Conservation (phyloP, 768 basidiomycete genomes). For the Mycena olivaceomarginata region DNA sequence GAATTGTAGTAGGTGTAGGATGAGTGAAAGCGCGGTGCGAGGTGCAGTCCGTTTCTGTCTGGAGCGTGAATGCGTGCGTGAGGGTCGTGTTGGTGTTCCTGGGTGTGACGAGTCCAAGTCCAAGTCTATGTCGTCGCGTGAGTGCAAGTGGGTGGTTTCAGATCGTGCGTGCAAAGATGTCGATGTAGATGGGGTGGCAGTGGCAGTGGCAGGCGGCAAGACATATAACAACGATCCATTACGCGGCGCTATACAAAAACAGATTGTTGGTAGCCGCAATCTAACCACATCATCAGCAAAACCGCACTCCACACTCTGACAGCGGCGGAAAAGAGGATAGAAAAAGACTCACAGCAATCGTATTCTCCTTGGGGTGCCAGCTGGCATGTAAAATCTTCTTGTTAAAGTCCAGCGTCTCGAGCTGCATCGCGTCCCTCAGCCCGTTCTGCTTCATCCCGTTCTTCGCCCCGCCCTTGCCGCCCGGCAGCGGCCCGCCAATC, state of each 20-base stretch:
- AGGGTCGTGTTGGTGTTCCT: conserved; percentile 43
- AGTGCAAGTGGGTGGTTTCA: conserved; percentile 27
- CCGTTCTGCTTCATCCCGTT: conserved; percentile 85
- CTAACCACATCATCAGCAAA: conserved; percentile 59
- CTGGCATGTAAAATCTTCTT: conserved; percentile 97
- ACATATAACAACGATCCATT: conserved; percentile 49
- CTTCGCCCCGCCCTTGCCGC: conserved; percentile 81
- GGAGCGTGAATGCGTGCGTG: conserved; percentile 37
- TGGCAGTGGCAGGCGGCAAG: neutral
- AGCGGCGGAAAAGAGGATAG: neutral
- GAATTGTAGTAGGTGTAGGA: conserved; percentile 26
- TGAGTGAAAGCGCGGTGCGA: conserved; percentile 26
- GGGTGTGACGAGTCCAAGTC: conserved; percentile 38
- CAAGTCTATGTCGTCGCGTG: conserved; percentile 16
- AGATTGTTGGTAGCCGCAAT: conserved; percentile 98
- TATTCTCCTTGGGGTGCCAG: conserved; percentile 99
- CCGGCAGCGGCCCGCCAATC: conserved; percentile 90
- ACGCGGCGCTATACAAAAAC: conserved; percentile 88
- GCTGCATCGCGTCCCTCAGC: conserved; percentile 90
- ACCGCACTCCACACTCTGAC: neutral
- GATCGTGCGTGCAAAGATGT: conserved; percentile 42
- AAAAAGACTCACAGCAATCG: conserved; percentile 87
- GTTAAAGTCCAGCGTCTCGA: conserved; percentile 93
- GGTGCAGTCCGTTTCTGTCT: conserved; percentile 42
- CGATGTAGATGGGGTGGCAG: conserved; percentile 32